Evolutionary conservation across 1,284 basidiomycete genomes (phyloP).

Genomic region (Tilletia horrida): DNA sequence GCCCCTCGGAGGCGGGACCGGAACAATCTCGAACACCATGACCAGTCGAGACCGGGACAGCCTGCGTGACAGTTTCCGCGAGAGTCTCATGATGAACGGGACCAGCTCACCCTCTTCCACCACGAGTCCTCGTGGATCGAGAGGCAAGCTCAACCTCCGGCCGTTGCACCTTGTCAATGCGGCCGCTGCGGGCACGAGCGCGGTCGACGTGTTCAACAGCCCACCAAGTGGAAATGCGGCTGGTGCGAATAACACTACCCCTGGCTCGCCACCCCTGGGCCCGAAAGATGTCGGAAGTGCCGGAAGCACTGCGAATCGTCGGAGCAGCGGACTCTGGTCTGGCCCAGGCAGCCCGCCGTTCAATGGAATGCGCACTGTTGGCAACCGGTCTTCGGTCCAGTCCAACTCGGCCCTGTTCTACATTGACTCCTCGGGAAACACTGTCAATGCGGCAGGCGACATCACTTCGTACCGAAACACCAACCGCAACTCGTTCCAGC

Average conservation of each 20-base stretch:
- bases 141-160: constrained; percentile 11
- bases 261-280: background rate
- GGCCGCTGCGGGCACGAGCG: constrained; percentile 4
- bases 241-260: background rate
- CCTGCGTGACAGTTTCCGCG: constrained; percentile 10
- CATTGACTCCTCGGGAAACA: background rate
- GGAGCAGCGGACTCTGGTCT: constrained; percentile 6
- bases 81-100: constrained; percentile 16
- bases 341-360: constrained; percentile 6
- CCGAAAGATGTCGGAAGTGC: background rate
- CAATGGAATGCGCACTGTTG: background rate
- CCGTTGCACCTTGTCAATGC: constrained; percentile 16
- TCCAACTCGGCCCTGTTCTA: constrained; percentile 7
- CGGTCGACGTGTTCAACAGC: constrained; percentile 4
- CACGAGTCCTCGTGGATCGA: constrained; percentile 1
- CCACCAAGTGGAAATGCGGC: background rate
- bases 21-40: background rate
- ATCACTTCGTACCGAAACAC: background rate
- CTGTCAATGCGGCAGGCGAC: background rate
- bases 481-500: too few species aligned
- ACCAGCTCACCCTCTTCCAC: background rate
- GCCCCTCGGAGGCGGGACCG: background rate
- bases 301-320: background rate
- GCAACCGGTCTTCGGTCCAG: constrained; percentile 4
- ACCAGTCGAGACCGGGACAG: constrained; percentile 11